Evolutionary conservation across 2,329 filamentous ascomycete species (phyloP).

Genomic region (Ophiosphaerella narmari): DNA sequence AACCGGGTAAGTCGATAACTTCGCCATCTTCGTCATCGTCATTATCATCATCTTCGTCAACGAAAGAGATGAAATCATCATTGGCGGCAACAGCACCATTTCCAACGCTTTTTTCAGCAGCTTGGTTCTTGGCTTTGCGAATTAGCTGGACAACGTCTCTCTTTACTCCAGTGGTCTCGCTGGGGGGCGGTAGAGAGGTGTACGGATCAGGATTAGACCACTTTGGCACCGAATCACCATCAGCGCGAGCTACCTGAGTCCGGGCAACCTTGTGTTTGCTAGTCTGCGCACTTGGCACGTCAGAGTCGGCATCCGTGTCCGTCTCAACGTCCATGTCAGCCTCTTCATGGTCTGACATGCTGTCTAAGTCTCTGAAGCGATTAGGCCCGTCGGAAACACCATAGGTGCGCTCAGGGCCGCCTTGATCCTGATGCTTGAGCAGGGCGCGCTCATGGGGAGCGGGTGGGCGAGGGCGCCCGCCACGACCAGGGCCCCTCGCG

Average conservation of each 20-base stretch:
- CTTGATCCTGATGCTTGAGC: slow-evolving; percentile 47
- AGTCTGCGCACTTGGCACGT: slow-evolving; percentile 18
- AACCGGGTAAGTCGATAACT: background rate
- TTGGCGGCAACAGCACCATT: slow-evolving; percentile 52
- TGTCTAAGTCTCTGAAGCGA: slow-evolving; percentile 48
- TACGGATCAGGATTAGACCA: slow-evolving; percentile 98
- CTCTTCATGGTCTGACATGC: slow-evolving; percentile 47
- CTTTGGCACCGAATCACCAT: slow-evolving; percentile 61
- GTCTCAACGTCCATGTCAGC: slow-evolving; percentile 39
- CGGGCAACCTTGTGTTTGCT: slow-evolving; percentile 32
- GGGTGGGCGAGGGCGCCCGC: slow-evolving; percentile 25
- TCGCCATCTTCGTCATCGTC: slow-evolving; percentile 11
- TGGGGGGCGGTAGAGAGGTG: slow-evolving; percentile 79
- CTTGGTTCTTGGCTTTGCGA: slow-evolving; percentile 76
- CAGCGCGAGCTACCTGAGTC: slow-evolving; percentile 22
- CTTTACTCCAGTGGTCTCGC: slow-evolving; percentile 72
- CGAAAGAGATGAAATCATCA: slow-evolving; percentile 90
- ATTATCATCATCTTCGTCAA: slow-evolving; percentile 64
- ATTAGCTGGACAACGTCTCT: slow-evolving; percentile 90
- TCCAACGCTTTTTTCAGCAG: slow-evolving; percentile 60
- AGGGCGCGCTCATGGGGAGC: slow-evolving; percentile 52
- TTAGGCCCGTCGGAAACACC: slow-evolving; percentile 49
- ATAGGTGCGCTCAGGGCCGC: slow-evolving; percentile 51
- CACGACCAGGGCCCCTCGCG: slow-evolving; percentile 15
- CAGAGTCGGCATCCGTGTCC: slow-evolving; percentile 27